Percentiles rank a stretch among this genome's conserved stretches.
Evolutionary conservation across 106 monocot species (phyloP).

Genomic region (Dendrobium huoshanense): DNA sequence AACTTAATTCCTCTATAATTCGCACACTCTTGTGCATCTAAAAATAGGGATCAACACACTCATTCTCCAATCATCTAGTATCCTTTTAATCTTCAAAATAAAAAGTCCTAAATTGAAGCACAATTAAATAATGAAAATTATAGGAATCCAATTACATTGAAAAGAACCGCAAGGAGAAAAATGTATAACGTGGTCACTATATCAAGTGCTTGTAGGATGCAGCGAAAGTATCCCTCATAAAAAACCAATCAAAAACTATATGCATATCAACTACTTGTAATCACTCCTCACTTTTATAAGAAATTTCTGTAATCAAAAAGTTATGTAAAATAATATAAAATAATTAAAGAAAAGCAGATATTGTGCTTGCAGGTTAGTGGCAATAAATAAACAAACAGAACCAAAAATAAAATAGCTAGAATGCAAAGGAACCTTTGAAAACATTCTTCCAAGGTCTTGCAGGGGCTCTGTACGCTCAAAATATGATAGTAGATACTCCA

Average conservation of each 20-base stretch:
- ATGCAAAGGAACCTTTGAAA: slow-evolving; percentile 50
- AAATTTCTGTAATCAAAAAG: background rate
- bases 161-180: background rate
- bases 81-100: too few relatives aligned
- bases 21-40: too few relatives aligned
- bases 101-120: too few relatives aligned
- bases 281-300: background rate
- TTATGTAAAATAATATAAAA: background rate
- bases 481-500: slow-evolving; percentile 83
- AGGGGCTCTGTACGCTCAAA: slow-evolving; percentile 81
- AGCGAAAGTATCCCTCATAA: background rate
- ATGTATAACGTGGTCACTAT: background rate
- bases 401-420: slow-evolving; percentile 4
- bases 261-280: background rate
- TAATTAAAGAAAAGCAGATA: background rate
- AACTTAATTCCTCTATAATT: too few relatives aligned
- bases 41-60: too few relatives aligned
- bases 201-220: background rate
- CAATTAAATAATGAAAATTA: background rate
- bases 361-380: background rate
- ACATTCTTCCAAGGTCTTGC: slow-evolving; percentile 68
- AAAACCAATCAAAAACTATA: background rate
- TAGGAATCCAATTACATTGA: background rate
- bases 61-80: too few relatives aligned
- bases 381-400: background rate